Conservation (phyloP, 495 filamentous ascomycete genomes). For the Aspergillus asperescens region DNA sequence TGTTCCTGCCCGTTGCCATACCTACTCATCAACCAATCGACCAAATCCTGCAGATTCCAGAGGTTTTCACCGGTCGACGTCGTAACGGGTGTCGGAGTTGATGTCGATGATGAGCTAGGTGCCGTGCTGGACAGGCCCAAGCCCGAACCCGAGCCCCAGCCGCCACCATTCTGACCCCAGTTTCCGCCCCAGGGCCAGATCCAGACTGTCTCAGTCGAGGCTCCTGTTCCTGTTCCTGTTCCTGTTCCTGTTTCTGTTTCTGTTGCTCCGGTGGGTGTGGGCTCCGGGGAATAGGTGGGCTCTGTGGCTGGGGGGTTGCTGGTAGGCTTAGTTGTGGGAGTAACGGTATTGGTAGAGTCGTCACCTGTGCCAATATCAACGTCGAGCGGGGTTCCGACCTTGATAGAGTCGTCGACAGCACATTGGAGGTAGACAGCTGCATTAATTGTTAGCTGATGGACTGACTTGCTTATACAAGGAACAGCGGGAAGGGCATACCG, state of each 20-base stretch:
- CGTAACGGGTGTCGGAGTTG: not conserved
- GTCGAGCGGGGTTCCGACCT: not conserved
- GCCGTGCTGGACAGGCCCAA: not conserved
- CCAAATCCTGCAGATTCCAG: slow-evolving; percentile 2
- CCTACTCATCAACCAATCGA: slow-evolving; percentile 1
- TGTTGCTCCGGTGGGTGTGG: not conserved
- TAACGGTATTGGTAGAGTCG: not conserved
- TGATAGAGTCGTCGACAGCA: not conserved
- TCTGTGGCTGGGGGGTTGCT: not conserved
- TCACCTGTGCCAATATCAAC: not conserved
- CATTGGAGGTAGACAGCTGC: slow-evolving; percentile 12
- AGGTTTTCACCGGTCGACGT: not conserved
- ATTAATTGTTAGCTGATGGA: too few relatives aligned
- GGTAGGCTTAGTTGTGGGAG: not conserved
- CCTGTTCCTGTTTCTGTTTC: not conserved
- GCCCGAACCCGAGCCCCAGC: not conserved
- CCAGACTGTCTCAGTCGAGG: not conserved
- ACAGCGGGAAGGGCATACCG: not conserved
- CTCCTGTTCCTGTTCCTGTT: not conserved
- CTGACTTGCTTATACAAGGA: too few relatives aligned
- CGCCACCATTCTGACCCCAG: not conserved
- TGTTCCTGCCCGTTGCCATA: not conserved
- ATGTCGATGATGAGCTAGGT: not conserved
- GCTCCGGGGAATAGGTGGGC: not conserved
- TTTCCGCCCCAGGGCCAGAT: not conserved